Evolutionary conservation across 2,329 filamentous ascomycete genomes (phyloP).

Genomic region (Apiospora aurea): DNA sequence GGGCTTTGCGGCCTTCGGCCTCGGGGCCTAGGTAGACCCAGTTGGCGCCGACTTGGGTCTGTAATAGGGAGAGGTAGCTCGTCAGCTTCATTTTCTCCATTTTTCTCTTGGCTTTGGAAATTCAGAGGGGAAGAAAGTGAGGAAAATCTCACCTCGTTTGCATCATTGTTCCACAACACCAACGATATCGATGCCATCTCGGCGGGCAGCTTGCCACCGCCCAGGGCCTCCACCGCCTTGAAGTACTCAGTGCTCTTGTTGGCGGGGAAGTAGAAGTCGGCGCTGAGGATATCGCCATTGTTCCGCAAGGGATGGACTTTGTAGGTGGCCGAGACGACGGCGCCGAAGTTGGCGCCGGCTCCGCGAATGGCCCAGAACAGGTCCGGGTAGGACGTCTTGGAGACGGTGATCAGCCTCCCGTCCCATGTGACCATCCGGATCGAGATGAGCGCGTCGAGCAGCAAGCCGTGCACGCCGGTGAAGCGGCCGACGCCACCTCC

Average conservation of each 20-base stretch:
- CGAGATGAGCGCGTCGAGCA: constrained; percentile 39
- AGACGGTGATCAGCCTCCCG: constrained; percentile 33
- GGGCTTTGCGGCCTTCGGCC: no score
- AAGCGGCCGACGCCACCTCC: constrained; percentile 36
- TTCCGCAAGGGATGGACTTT: constrained; percentile 26
- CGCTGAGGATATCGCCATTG: not conserved
- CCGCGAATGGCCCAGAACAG: constrained; percentile 39
- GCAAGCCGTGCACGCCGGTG: constrained; percentile 34
- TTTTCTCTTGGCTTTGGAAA: no score
- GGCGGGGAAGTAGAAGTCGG: not conserved
- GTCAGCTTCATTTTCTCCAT: no score
- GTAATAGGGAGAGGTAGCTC: no score
- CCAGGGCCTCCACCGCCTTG: no score
- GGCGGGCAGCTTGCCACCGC: no score
- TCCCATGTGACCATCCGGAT: constrained; percentile 36
- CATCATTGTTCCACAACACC: no score
- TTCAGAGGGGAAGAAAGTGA: no score
- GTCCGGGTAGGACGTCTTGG: constrained; percentile 29
- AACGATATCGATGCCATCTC: no score
- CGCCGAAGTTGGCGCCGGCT: constrained; percentile 38
- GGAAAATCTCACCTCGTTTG: no score
- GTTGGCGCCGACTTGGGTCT: no score
- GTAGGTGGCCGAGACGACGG: constrained; percentile 33
- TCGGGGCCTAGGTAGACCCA: not conserved
- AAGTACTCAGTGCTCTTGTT: not conserved